phyloP scores from a whole-genome alignment of 257 asterid genomes.

The Apocynum venetum region DNA sequence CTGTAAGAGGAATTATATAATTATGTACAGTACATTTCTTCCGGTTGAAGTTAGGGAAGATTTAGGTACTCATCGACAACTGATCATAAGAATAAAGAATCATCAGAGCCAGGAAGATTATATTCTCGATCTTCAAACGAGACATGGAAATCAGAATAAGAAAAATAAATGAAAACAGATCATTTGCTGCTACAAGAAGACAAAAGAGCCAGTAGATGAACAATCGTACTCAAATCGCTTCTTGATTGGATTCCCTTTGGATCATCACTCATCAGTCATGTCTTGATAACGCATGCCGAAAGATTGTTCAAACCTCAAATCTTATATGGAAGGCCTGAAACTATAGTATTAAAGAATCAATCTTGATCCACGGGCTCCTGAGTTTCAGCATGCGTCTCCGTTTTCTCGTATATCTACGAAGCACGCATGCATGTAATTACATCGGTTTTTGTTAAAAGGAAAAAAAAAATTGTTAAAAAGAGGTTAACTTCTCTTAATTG shows the following conservation, averaged over 20 bases:
- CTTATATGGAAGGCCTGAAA: constrained; percentile 7
- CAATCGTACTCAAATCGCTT: too few relatives aligned
- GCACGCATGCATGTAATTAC: constrained; percentile 5
- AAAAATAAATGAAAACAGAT: neutral
- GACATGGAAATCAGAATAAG: neutral
- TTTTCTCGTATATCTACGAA: neutral
- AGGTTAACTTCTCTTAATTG: neutral
- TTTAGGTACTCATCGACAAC: neutral
- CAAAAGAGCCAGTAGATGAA: neutral
- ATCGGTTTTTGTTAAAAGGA: neutral
- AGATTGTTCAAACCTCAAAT: constrained; percentile 1
- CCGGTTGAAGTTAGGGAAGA: neutral
- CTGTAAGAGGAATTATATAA: neutral
- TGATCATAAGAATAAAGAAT: neutral
- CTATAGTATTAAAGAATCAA: constrained; percentile 2
- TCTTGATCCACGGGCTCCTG: neutral
- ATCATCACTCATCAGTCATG: too few relatives aligned
- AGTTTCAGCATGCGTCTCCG: neutral
- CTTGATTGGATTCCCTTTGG: too few relatives aligned
- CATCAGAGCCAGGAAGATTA: neutral
- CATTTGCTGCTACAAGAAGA: neutral
- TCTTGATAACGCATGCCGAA: neutral
- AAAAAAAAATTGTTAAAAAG: neutral
- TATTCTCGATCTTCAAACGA: neutral
- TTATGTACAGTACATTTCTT: neutral